Evolutionary conservation across 306 rosid species (phyloP), one percentile per base, ranked within the genome.

Genomic region (Dicorynia guianensis): DNA sequence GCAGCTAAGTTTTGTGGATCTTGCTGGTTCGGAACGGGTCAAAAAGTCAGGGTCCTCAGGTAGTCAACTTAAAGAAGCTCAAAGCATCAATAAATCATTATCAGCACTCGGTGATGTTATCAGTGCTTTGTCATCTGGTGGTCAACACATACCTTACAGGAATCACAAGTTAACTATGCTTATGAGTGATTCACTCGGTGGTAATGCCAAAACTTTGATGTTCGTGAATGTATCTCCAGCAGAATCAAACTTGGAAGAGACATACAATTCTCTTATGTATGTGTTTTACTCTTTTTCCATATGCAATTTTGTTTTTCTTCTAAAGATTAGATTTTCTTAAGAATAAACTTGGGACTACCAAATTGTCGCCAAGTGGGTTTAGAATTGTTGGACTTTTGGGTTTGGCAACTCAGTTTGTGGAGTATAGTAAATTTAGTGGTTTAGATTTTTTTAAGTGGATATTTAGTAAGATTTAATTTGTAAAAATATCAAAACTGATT

Each of bases 141-240:
- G 96, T 19, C 97, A 95, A 72, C 97, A 95, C 81, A 92, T 84
- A 65, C 97, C 99, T 36, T 95, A 95, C 13, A 88, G 97, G 78
- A 96, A 96, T 82, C 98, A 92, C 76, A 96, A 92, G 83, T 78
- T 96, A 74, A 96, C 99, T 3, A 92, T 96, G 99, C 82, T 96
- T 20, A 96, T 96, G 98, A 92, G 99, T 80, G 99, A 92, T 77
- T 96, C 98, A 34, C 91, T 90, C 8, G 99, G 98, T 65, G 99
- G 97, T 9, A 96, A 96, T 73, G 98, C 99, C 33, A 96, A 96
- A 75, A 96, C 97, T 11, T 96, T 96, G 0, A 96, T 96, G 99
- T 92, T 96, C 43, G 99, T 96, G 17, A 96, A 96, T 52, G 90
- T 93, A 18, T 96, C 99, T 56, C 97, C 98, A 4, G 80, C 86